phyloP scores from a whole-genome alignment of 495 filamentous ascomycete genomes.

The Opeltia flavorubescens region DNA sequence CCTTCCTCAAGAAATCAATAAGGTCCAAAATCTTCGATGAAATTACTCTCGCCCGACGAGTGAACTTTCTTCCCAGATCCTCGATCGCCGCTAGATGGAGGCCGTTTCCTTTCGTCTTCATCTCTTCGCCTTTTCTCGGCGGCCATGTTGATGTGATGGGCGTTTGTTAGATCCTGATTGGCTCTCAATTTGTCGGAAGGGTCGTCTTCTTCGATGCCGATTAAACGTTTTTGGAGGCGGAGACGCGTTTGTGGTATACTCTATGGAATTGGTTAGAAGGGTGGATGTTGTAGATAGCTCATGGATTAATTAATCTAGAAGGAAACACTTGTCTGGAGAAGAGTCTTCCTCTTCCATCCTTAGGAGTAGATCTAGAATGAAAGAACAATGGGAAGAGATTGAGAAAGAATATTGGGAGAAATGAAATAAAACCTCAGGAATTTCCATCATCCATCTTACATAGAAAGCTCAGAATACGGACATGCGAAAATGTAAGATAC shows the following conservation, averaged over 20 bases:
- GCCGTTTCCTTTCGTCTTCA: conserved; percentile 2
- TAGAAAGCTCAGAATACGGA: background rate
- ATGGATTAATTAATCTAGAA: background rate
- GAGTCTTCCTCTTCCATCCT: no score
- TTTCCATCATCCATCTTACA: background rate
- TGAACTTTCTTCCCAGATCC: no score
- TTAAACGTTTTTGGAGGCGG: conserved; percentile 17
- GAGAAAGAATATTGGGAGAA: background rate
- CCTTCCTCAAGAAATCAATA: no score
- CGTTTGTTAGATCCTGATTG: conserved; percentile 8
- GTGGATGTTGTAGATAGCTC: background rate
- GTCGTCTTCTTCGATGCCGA: conserved; percentile 13
- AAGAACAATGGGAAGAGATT: background rate
- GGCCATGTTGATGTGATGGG: conserved; percentile 4
- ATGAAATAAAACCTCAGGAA: background rate
- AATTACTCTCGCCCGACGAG: no score
- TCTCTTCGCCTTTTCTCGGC: conserved; percentile 9
- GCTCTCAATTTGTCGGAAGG: conserved; percentile 6
- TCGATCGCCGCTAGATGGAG: background rate
- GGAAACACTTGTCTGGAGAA: no score
- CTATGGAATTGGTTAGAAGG: conserved; percentile 9
- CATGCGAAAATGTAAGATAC: background rate
- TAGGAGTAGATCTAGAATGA: background rate
- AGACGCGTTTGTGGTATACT: conserved; percentile 22
- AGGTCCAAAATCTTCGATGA: no score